These are phyloP conservation scores for Ambrosia artemisiifolia DNA, from an alignment of 129 eudicot genomes.

Conservation along the genomic window DNA sequence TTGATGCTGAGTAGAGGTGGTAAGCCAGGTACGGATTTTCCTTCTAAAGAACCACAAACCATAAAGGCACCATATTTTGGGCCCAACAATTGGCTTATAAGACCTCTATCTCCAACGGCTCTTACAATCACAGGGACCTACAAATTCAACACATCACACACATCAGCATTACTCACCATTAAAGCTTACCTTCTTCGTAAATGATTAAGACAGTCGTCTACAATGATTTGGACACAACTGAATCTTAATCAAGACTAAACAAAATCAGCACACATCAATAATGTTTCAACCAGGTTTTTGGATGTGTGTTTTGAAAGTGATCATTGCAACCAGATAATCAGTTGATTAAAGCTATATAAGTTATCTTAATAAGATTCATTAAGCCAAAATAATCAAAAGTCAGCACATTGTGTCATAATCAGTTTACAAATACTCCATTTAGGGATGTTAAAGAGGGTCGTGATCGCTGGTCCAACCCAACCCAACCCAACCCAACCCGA, in stretches of 20 bases:
- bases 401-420: not conserved
- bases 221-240: not conserved
- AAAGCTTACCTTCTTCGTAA: too few species aligned
- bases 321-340: not conserved
- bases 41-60: slow-evolving; percentile 53
- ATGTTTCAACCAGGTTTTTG: not conserved
- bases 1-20: slow-evolving; percentile 59
- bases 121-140: slow-evolving; percentile 70
- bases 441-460: not conserved
- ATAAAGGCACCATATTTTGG: slow-evolving; percentile 74
- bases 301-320: not conserved
- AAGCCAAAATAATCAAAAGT: not conserved
- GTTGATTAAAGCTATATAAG: not conserved
- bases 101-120: slow-evolving; percentile 84
- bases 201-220: not conserved
- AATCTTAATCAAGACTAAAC: not conserved
- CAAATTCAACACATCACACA: not conserved
- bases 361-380: not conserved
- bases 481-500: too few species aligned
- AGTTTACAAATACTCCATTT: not conserved
- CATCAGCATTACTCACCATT: slow-evolving; percentile 9
- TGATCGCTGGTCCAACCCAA: too few species aligned
- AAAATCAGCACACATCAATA: not conserved
- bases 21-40: slow-evolving; percentile 56
- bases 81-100: slow-evolving; percentile 67